phyloP scores from a whole-genome alignment of 2,329 filamentous ascomycete species.

The Botrytis fragariae region DNA sequence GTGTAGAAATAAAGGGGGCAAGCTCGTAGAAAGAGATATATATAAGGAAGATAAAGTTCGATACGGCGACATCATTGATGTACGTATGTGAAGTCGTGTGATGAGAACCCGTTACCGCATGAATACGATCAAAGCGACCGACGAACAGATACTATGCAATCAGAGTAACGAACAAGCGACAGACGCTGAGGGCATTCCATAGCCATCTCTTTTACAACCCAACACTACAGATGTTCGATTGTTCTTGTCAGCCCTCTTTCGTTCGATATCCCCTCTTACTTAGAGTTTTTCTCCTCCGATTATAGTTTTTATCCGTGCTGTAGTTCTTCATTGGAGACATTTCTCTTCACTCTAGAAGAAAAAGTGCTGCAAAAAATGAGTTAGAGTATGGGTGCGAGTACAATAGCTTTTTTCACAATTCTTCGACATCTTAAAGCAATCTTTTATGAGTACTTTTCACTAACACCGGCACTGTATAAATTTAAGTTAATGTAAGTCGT shows the following conservation, averaged over 20 bases:
- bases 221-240: neutral
- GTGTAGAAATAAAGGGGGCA: neutral
- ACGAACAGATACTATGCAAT: neutral
- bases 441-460: neutral
- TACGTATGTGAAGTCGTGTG: neutral
- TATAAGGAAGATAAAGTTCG: neutral
- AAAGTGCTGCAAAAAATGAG: neutral
- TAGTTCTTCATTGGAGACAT: neutral
- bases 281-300: neutral
- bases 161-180: neutral
- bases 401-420: neutral
- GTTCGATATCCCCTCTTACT: neutral
- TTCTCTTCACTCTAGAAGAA: neutral
- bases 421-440: neutral
- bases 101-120: neutral
- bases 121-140: neutral
- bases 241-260: neutral
- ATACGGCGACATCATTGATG: neutral
- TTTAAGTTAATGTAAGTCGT: neutral
- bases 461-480: neutral
- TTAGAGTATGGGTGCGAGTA: neutral
- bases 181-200: neutral
- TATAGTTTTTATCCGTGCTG: neutral
- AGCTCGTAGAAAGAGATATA: neutral
- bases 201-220: neutral